Evolutionary conservation across 2,329 filamentous ascomycete species (phyloP).

Genomic region (Coleophoma cylindrospora): DNA sequence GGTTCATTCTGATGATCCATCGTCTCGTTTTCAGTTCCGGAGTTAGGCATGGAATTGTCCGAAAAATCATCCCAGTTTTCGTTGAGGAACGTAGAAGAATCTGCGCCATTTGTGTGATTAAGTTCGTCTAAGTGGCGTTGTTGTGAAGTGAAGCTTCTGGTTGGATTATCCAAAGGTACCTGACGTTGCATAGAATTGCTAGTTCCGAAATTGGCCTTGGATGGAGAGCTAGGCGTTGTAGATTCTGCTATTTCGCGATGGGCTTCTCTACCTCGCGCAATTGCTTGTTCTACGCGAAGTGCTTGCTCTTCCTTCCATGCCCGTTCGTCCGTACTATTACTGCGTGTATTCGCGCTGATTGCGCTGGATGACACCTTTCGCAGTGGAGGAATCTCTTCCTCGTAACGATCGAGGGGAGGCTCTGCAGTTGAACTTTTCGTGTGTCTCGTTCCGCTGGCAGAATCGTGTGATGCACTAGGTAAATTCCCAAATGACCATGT

Average conservation of each 20-base stretch:
- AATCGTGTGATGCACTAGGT: background rate
- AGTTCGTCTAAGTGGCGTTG: background rate
- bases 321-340: background rate
- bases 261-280: slow-evolving; percentile 9
- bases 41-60: slow-evolving; percentile 9
- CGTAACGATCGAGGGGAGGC: background rate
- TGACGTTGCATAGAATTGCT: no score
- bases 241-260: background rate
- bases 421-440: background rate
- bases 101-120: slow-evolving; percentile 11
- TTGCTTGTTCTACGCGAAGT: slow-evolving; percentile 9
- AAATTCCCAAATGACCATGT: background rate
- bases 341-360: background rate
- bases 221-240: background rate
- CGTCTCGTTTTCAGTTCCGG: slow-evolving; percentile 8
- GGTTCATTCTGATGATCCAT: no score
- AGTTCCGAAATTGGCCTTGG: background rate
- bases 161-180: background rate
- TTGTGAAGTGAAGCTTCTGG: background rate
- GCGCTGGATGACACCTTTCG: background rate
- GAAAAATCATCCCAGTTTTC: slow-evolving; percentile 16
- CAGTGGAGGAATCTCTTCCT: background rate
- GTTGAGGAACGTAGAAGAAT: slow-evolving; percentile 11
- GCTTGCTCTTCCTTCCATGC: slow-evolving; percentile 12
- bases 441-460: no score